Evolutionary conservation across 441 rosid species (phyloP), one percentile per base, ranked within the genome.

Genomic region (Erysimum pusillum): DNA sequence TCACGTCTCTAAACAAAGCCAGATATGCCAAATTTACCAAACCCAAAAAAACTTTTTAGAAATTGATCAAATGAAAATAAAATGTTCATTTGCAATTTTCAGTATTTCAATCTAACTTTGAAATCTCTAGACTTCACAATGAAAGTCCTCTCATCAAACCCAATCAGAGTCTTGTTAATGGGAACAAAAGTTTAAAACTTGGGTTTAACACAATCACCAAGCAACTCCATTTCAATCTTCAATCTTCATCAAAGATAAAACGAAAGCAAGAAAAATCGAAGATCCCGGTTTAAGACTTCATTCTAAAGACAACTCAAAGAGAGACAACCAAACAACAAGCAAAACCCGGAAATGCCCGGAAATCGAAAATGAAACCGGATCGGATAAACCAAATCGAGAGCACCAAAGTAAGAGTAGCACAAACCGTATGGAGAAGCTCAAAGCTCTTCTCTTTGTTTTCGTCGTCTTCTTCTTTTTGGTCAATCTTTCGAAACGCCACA

Each of bases 401-500:
- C 25, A 67, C 13, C 32, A 20, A 31, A 60, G 64, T 41, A 69
- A 71, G 56, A 35, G 46, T 28, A 56, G 63, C 42, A 79, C 82
- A 69, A 62, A 77, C 73, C 71, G 67, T 62, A 63, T 25, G 64
- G 60, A 44, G 34, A 69, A 34, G 56, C 63, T 63, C 71, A 45
- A 17, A 67, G 72, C 44, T 49, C 34, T 6, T 41, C 15, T 17
- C 15, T 53, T 34, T 25, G 22, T 42, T 39, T 31, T 7, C 18
- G 34, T 52, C 75, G 11, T 38, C 44, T 61, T 67, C 69, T 67
- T 58, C 32, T 69, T 57, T 12, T 51, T 15, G 76, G 72, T 74
- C 80, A 80, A 73, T 63, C 69, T 65, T 57, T 77, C 38, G 7
- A 46, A 54, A 48, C 75, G 67, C 74, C 81, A 84, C 74, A 77